These are phyloP conservation scores for Aspergillus japonicus DNA, from an alignment of 2,329 filamentous ascomycete genomes.

Conservation along the genomic window DNA sequence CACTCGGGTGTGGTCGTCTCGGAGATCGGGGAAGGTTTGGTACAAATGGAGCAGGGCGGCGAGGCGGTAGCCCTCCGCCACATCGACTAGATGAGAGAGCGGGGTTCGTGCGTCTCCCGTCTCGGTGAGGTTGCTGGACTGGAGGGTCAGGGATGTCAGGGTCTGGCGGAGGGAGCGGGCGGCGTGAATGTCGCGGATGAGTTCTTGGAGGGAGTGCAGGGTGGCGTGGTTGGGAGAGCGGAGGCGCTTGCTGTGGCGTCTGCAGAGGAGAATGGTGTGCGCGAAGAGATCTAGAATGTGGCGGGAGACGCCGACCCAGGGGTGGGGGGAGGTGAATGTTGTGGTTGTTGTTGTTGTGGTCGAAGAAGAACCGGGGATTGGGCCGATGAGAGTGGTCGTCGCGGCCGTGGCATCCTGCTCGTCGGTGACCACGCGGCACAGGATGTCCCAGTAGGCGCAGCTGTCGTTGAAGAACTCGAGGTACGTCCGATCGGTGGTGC, in stretches of 20 bases:
- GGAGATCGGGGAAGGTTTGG: background rate
- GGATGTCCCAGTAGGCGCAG: background rate
- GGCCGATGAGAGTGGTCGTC: background rate
- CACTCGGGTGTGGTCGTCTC: background rate
- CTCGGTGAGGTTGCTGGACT: background rate
- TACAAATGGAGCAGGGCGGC: background rate
- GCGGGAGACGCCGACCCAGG: background rate
- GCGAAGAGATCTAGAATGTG: background rate
- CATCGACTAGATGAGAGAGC: background rate
- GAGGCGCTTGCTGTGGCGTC: background rate
- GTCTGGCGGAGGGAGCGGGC: background rate
- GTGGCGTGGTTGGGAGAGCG: background rate
- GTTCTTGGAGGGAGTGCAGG: background rate
- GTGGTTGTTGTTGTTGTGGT: background rate
- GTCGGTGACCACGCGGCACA: background rate
- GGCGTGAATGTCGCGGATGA: background rate
- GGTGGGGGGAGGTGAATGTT: background rate
- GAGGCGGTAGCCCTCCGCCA: background rate
- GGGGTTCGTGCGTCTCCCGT: background rate
- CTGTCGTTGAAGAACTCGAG: slow-evolving; percentile 1
- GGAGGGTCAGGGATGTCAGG: background rate
- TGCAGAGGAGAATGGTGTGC: background rate
- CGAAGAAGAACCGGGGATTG: background rate
- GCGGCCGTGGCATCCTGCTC: background rate
- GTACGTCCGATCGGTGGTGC: background rate